A percentile compares a stretch with the other conserved stretches of the same genome.
phyloP scores from a whole-genome alignment of 352 stramenopile species.

The Peronospora tabacina region DNA sequence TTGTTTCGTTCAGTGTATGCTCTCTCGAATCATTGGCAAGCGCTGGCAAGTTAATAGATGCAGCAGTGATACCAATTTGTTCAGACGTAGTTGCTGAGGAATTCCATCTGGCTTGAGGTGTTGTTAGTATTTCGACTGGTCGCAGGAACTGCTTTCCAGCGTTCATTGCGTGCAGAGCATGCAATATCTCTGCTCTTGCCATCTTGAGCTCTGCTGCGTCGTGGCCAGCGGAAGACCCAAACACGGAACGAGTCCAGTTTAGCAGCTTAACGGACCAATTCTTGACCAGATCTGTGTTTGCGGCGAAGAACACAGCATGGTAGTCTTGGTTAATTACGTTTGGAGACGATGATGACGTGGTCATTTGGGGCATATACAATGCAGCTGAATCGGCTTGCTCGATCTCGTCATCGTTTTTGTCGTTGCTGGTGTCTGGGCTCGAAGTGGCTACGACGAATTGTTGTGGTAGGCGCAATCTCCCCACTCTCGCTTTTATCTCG shows the following conservation, averaged over 20 bases:
- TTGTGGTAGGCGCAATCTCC: constrained; percentile 6
- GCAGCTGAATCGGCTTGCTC: neutral
- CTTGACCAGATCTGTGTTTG: constrained; percentile 41
- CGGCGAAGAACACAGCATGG: constrained; percentile 45
- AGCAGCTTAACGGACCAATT: constrained; percentile 46
- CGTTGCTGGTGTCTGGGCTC: constrained; percentile 25
- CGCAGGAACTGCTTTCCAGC: constrained; percentile 24
- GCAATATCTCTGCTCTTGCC: constrained; percentile 27
- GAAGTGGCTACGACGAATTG: constrained; percentile 20
- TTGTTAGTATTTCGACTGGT: constrained; percentile 14
- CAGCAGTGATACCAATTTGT: neutral
- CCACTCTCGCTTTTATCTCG: constrained; percentile 35
- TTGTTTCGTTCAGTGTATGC: constrained; percentile 4
- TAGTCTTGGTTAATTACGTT: constrained; percentile 13
- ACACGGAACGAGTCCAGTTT: constrained; percentile 72
- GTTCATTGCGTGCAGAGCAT: constrained; percentile 28
- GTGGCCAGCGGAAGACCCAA: constrained; percentile 16
- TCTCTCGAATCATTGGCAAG: neutral
- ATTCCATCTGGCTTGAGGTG: neutral
- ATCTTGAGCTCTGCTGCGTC: constrained; percentile 13
- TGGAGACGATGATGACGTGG: constrained; percentile 1
- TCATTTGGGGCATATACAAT: constrained; percentile 2
- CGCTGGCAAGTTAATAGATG: constrained; percentile 1
- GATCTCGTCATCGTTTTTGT: neutral
- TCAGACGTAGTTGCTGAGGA: neutral